Base-by-base conservation (phyloP, 2,329 filamentous ascomycete species). In the Phialophora expanda region DNA sequence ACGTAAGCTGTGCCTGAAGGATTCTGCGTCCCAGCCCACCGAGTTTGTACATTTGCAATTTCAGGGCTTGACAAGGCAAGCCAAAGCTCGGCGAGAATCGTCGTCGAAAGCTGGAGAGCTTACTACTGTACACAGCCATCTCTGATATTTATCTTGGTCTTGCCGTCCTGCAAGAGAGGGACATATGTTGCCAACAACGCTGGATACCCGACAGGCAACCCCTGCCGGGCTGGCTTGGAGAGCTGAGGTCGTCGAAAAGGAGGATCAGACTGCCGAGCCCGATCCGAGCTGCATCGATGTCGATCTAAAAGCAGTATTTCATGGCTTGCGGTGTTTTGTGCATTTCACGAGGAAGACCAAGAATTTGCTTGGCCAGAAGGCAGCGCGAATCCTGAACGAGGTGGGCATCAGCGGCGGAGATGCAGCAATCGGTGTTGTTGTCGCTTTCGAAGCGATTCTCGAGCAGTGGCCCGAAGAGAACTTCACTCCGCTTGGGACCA, bases 141-240 rank as follows among this genome's bases (percentile, higher is more conserved):
- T 44, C 14, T 8, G 14, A 44, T n/a, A 44, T n/a, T 8, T n/a
- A 44, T n/a, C 5, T 17, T 44, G 17, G 17, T n/a, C 38, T 17
- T n/a, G 6, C 38, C 17, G 38, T 3, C 38, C 8, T n/a, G 38
- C 38, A 44, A 44, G 17, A n/a, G 17, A n/a, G 38, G 38, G 17
- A 8, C 17, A 6, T 41, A 17, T 17, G 2, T 82, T 32, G 81
- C 83, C 65, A 78, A 79, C 61, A 88, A 88, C 68, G 86, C 86
- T 0, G 86, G 14, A 75, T 88, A 30, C 77, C 76, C 0, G 80
- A 81, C 7, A 77, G 77, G 2, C 76, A 58, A 54, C 61, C 44
- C 14, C n/a, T 61, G 20, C 41, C 48, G 11, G 6, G 14, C 6
- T 58, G 56, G 56, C 56, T 58, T 8, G 38, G 11, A 14, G 26